These are phyloP conservation scores for Syzygium jambos DNA, from an alignment of 345 rosid genomes.

Conservation along the genomic window DNA sequence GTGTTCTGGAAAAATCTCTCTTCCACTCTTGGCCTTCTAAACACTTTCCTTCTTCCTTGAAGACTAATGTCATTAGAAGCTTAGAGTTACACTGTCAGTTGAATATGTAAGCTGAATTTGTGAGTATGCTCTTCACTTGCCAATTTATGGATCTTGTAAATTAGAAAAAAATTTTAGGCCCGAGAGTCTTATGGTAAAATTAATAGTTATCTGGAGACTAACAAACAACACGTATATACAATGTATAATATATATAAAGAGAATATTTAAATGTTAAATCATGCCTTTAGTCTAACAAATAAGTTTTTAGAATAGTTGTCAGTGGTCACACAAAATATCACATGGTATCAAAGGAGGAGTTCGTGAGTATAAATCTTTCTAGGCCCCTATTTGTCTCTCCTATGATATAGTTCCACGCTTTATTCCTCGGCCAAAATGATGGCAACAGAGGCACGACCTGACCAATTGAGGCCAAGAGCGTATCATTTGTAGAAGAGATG, in stretches of 20 bases:
- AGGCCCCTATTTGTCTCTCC: background rate
- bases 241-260: no score
- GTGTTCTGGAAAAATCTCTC: background rate
- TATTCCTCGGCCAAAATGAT: background rate
- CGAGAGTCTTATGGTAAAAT: background rate
- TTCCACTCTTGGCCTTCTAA: background rate
- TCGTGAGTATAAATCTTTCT: background rate
- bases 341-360: background rate
- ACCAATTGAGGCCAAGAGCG: background rate
- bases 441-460: background rate
- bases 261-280: background rate
- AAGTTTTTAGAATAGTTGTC: background rate
- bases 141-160: background rate
- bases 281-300: background rate
- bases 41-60: background rate
- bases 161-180: background rate
- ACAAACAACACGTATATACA: no score
- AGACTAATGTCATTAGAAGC: background rate
- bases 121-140: background rate
- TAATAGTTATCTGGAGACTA: no score
- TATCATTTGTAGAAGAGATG: background rate
- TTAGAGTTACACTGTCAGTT: background rate
- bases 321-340: background rate
- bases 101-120: background rate
- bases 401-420: background rate